phyloP scores from a whole-genome alignment of 139 green algal species.

The Dunaliella primolecta region DNA sequence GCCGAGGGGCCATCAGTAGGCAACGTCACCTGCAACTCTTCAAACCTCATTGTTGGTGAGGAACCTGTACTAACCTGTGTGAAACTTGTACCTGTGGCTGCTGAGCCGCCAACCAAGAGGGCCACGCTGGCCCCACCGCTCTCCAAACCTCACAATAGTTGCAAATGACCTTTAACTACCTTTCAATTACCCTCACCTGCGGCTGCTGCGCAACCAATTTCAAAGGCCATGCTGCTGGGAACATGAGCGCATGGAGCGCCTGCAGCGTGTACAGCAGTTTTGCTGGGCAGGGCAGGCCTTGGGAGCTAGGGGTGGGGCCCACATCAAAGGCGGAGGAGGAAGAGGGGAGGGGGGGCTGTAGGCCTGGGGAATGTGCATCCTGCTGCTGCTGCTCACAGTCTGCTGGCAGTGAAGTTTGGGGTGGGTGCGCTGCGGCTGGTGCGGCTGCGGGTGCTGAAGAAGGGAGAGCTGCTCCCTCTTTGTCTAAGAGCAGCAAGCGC shows the following conservation, averaged over 20 bases:
- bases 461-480: background rate
- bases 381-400: background rate
- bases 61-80: too few relatives aligned
- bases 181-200: background rate
- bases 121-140: too few relatives aligned
- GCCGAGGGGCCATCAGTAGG: too few relatives aligned
- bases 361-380: too few relatives aligned
- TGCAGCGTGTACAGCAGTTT: conserved; percentile 58
- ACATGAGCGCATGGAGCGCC: conserved; percentile 51
- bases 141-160: too few relatives aligned
- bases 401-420: background rate
- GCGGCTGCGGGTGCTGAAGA: background rate
- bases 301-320: background rate
- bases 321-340: background rate
- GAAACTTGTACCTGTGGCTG: too few relatives aligned
- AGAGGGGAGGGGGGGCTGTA: too few relatives aligned
- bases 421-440: background rate
- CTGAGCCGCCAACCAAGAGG: background rate
- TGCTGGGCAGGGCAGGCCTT: conserved; percentile 16
- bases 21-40: too few relatives aligned
- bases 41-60: too few relatives aligned
- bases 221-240: conserved; percentile 26
- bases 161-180: background rate
- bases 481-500: background rate
- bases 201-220: background rate